Evolutionary conservation across 2,329 filamentous ascomycete genomes (phyloP).

Genomic region (Nannizziopsis arthrosporioides): DNA sequence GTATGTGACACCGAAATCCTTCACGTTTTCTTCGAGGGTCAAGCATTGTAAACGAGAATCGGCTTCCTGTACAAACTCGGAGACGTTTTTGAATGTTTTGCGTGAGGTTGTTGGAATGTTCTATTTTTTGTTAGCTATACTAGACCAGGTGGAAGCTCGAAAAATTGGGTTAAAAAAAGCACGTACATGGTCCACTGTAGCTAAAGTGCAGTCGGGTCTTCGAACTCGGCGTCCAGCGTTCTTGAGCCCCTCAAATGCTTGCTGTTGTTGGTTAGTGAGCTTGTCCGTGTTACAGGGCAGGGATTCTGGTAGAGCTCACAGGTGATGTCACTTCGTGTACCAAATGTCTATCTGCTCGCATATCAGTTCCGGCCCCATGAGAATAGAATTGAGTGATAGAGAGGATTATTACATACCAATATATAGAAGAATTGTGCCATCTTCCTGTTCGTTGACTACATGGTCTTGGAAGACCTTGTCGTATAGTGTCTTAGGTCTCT

Average conservation of each 20-base stretch:
- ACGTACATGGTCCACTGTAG: constrained; percentile 84
- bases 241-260: constrained; percentile 92
- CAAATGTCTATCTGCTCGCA: constrained; percentile 65
- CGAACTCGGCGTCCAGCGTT: constrained; percentile 81
- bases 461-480: constrained; percentile 96
- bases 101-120: constrained; percentile 88
- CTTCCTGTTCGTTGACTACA: constrained; percentile 87
- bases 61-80: constrained; percentile 84
- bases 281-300: neutral
- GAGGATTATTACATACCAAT: constrained; percentile 51
- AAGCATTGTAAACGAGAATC: constrained; percentile 90
- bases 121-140: constrained; percentile 35
- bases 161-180: no score
- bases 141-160: neutral
- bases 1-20: constrained; percentile 91
- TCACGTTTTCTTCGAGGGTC: constrained; percentile 94
- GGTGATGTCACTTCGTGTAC: constrained; percentile 98
- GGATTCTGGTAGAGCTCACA: constrained; percentile 41
- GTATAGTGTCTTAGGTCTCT: constrained; percentile 73
- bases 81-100: constrained; percentile 87
- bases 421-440: constrained; percentile 85
- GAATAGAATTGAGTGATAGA: neutral
- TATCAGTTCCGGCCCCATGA: constrained; percentile 5
- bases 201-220: constrained; percentile 90
- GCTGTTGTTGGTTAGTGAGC: constrained; percentile 39